phyloP scores from a whole-genome alignment of 257 asterid species.

The Solanum dulcamara region DNA sequence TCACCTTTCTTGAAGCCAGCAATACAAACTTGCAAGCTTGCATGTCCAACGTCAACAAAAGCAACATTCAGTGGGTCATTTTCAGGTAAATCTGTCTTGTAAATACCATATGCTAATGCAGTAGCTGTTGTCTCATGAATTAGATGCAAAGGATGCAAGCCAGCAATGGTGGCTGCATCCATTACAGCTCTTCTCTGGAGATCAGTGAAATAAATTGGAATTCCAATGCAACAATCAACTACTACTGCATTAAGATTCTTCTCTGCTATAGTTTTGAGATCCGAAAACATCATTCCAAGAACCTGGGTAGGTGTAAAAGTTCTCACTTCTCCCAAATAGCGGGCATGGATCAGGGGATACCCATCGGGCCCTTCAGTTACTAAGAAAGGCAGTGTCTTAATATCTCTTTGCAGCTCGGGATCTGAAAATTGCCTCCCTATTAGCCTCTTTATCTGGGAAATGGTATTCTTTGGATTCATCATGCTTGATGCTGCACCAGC shows the following conservation, averaged over 20 bases:
- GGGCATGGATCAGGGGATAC: conserved; percentile 70
- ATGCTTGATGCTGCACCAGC: conserved; percentile 94
- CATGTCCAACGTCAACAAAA: conserved; percentile 82
- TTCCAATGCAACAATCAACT: conserved; percentile 92
- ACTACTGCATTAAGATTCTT: conserved; percentile 81
- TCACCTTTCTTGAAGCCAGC: conserved; percentile 94
- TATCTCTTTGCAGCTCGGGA: conserved; percentile 81
- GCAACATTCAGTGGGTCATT: conserved; percentile 67
- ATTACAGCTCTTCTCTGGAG: conserved; percentile 89
- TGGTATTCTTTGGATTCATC: conserved; percentile 93
- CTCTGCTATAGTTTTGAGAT: conserved; percentile 76
- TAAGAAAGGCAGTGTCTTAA: conserved; percentile 55
- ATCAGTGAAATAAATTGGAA: conserved; percentile 87
- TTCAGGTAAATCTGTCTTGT: conserved; percentile 93
- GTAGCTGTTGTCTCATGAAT: conserved; percentile 95
- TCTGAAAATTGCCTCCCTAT: conserved; percentile 77
- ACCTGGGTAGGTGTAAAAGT: conserved; percentile 85
- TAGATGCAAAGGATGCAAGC: conserved; percentile 80
- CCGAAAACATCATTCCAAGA: conserved; percentile 75
- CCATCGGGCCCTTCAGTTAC: conserved; percentile 93
- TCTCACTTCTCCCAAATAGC: conserved; percentile 67
- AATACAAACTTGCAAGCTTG: conserved; percentile 90
- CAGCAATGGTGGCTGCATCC: conserved; percentile 98
- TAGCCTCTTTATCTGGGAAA: conserved; percentile 82
- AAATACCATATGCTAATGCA: conserved; percentile 91